Evolutionary conservation across 129 eudicot genomes (phyloP).

Genomic region (Kitagawia praeruptora): DNA sequence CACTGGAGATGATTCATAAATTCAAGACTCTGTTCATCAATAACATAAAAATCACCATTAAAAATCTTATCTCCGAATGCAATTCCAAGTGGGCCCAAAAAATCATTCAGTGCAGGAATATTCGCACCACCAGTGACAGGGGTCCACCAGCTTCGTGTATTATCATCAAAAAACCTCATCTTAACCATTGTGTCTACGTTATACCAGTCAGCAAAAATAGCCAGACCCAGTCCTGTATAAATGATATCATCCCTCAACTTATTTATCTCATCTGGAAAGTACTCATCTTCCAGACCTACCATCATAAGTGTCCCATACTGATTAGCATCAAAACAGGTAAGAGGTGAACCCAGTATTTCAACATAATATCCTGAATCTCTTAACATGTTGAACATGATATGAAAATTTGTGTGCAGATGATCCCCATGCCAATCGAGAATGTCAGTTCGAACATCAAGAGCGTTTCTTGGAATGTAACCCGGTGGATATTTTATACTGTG

Average conservation of each 20-base stretch:
- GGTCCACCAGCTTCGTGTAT: constrained; percentile 99
- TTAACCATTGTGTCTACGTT: constrained; percentile 94
- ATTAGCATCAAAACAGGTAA: constrained; percentile 90
- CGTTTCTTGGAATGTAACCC: too few relatives aligned
- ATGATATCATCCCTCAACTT: constrained; percentile 77
- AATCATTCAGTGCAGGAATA: constrained; percentile 86
- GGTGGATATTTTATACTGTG: too few relatives aligned
- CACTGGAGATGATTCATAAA: too few relatives aligned
- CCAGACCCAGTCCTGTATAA: constrained; percentile 65
- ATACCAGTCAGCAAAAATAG: constrained; percentile 95
- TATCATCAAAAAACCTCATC: constrained; percentile 95
- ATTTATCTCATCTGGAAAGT: constrained; percentile 69
- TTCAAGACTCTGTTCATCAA: constrained; percentile 69
- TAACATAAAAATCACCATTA: constrained; percentile 75
- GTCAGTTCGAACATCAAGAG: too few relatives aligned
- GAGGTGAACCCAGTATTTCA: constrained; percentile 94
- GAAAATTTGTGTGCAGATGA: too few relatives aligned
- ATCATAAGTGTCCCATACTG: constrained; percentile 89
- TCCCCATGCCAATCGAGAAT: too few relatives aligned
- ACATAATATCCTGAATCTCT: constrained; percentile 87
- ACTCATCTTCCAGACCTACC: constrained; percentile 98
- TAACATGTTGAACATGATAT: constrained; percentile 85
- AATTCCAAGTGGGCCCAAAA: constrained; percentile 87
- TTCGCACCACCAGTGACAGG: constrained; percentile 97
- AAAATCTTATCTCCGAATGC: constrained; percentile 91